Conservation (phyloP, 345 rosid species). For the Populus alba region DNA sequence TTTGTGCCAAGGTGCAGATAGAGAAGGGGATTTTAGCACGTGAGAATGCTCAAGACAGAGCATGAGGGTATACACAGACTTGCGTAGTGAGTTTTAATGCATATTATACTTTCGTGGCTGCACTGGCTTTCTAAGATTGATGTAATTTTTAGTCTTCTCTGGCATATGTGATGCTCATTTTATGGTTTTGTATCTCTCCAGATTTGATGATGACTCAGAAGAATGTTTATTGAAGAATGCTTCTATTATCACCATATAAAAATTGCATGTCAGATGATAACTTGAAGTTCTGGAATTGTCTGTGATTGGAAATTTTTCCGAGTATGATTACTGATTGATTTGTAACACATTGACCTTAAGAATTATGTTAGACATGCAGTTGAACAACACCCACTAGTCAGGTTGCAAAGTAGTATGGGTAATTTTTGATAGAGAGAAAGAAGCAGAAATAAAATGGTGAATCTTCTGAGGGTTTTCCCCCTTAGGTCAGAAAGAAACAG, state of each 20-base stretch:
- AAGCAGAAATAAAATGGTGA: neutral
- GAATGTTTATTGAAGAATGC: too few species aligned
- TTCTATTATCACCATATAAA: too few species aligned
- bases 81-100: slow-evolving; percentile 35
- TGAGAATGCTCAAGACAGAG: slow-evolving; percentile 72
- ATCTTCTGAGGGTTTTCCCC: neutral
- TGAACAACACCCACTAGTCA: neutral
- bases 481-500: neutral
- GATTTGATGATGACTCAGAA: too few species aligned
- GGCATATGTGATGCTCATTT: too few species aligned
- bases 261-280: too few species aligned
- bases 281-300: too few species aligned
- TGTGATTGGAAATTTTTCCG: neutral
- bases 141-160: too few species aligned
- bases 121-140: neutral
- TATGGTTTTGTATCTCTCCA: too few species aligned
- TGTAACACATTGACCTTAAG: neutral
- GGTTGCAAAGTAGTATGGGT: neutral
- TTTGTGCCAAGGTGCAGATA: slow-evolving; percentile 76
- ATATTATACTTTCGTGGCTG: neutral
- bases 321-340: neutral
- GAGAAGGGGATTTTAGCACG: slow-evolving; percentile 93
- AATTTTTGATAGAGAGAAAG: neutral
- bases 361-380: neutral
- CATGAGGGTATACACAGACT: slow-evolving; percentile 85